Evolutionary conservation across 345 rosid genomes (phyloP), one percentile per base, ranked within the genome.

Genomic region (Eucalyptus globulus): DNA sequence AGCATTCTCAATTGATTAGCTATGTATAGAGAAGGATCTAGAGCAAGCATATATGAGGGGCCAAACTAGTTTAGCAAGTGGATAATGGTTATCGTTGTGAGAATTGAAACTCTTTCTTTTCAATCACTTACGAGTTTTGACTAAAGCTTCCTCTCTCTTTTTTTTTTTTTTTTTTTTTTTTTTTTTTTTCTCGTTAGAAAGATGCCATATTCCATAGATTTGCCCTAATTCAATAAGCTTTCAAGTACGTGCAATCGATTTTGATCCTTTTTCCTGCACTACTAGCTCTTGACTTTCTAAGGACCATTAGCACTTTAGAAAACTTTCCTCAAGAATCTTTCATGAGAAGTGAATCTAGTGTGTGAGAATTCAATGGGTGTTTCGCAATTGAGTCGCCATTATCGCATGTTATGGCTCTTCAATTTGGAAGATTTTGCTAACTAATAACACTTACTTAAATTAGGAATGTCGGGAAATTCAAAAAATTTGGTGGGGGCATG

Each of bases 161-260:
- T 4, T 9, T 16, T 9, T 16, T 9, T 10, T 19, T 2, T 3
- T 9, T 5, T 6, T 1, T 72, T 9, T 10, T 19, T 2, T 3
- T 9, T 5, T 6, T 1, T 72, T 11, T 37, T 11, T 37, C 0
- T 37, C 45, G 2, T 37, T 19, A 76, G 83, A 76, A 76, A 76
- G 47, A 76, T 37, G 15, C 27, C 24, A 4, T 21, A 40, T 21
- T 11, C 11, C 47, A 37, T 76, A 37, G 47, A 76, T 76, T 76
- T 76, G 27, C 47, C 47, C 45, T 37, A 37, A 21, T 43, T 76
- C 5, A 76, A 6, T 37, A 76, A 37, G 15, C 47, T 21, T 76
- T 37, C 14, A 37, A 76, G 27, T 10, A 37, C 27, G 83, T 5
- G 24, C 83, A 37, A 76, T 76, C 83, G 14, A 19, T 76, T 37